Conservation (phyloP, 768 basidiomycete genomes). For the Mycena venus region DNA sequence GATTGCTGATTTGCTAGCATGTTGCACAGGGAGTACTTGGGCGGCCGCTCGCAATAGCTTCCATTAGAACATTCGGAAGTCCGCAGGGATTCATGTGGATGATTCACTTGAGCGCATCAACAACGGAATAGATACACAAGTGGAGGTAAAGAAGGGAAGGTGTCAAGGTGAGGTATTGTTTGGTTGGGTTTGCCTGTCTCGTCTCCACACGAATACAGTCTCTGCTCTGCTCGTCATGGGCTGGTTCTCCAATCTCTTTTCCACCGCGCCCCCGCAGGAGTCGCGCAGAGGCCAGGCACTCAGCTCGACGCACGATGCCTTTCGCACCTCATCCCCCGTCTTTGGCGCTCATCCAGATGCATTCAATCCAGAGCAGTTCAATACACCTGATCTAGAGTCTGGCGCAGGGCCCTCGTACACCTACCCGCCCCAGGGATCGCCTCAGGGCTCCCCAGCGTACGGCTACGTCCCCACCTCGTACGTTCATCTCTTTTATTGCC, state of each 20-base stretch:
- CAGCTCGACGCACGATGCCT: conserved; percentile 88
- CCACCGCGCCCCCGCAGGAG: conserved; percentile 61
- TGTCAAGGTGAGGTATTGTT: too few species aligned
- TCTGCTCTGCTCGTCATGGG: conserved; percentile 61
- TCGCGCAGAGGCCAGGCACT: conserved; percentile 75
- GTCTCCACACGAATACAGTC: too few species aligned
- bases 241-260: conserved; percentile 81
- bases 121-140: too few species aligned
- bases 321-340: conserved; percentile 81
- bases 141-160: too few species aligned
- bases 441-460: conserved; percentile 69
- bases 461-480: conserved; percentile 74
- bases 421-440: conserved; percentile 85
- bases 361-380: conserved; percentile 68
- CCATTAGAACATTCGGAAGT: too few species aligned
- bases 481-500: conserved; percentile 30
- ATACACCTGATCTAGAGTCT: conserved; percentile 62
- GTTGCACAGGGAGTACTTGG: too few species aligned
- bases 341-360: conserved; percentile 67
- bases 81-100: too few species aligned
- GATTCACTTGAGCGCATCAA: too few species aligned
- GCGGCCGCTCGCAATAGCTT: too few species aligned
- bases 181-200: too few species aligned
- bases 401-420: conserved; percentile 71
- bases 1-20: too few species aligned